phyloP scores from a whole-genome alignment of 2,329 filamentous ascomycete species.

The Alternaria sp. region DNA sequence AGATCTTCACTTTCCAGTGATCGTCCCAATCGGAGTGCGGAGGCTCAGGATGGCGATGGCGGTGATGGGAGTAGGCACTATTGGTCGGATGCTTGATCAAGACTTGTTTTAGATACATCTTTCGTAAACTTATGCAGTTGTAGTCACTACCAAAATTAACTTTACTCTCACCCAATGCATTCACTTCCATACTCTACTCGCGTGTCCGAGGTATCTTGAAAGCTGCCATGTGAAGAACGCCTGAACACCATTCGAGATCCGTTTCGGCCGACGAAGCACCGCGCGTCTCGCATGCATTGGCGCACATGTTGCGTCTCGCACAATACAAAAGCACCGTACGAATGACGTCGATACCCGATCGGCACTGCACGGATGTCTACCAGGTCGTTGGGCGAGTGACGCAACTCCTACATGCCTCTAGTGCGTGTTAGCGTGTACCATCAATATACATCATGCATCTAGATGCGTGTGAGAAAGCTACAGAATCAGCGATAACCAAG shows the following conservation, averaged over 20 bases:
- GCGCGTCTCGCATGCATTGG: too few species aligned
- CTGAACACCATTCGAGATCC: not conserved
- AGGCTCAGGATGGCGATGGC: not conserved
- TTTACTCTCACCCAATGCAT: not conserved
- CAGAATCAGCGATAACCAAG: not conserved
- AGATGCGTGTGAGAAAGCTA: not conserved
- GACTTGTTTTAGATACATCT: not conserved
- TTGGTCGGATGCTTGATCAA: not conserved
- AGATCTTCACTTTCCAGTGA: constrained; percentile 16
- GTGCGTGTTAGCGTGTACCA: not conserved
- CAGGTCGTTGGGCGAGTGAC: not conserved
- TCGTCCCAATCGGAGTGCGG: not conserved
- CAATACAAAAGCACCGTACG: not conserved
- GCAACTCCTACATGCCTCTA: not conserved
- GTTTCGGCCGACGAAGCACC: too few species aligned
- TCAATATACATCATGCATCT: constrained; percentile 1
- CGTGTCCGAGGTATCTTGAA: not conserved
- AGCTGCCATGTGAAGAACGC: not conserved
- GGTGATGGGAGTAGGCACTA: not conserved
- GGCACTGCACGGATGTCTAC: not conserved
- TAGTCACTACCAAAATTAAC: not conserved
- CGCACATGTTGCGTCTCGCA: too few species aligned
- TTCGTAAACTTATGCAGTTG: not conserved
- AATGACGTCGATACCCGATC: not conserved
- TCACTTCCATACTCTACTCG: too few species aligned